phyloP scores from a whole-genome alignment of 208 protist species.

The Leishmania mexicana region DNA sequence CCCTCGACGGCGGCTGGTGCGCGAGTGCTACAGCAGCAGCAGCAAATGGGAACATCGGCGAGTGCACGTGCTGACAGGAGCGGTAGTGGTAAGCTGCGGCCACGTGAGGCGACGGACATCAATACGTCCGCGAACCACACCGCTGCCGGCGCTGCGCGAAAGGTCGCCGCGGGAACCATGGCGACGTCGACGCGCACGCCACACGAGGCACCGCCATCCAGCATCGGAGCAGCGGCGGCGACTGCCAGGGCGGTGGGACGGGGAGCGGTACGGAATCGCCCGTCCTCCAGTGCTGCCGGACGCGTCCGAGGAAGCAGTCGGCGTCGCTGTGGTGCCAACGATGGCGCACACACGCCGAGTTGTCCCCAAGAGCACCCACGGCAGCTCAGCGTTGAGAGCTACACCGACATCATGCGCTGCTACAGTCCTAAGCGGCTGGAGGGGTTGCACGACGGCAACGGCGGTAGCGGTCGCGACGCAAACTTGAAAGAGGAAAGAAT shows the following conservation, averaged over 20 bases:
- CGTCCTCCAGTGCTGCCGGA: not conserved
- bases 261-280: not conserved
- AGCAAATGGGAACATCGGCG: not conserved
- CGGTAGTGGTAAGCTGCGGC: not conserved
- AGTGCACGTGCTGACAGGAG: not conserved
- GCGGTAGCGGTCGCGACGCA: not conserved
- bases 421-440: constrained; percentile 7
- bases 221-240: not conserved
- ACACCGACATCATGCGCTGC: constrained; percentile 21
- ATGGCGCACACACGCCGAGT: not conserved
- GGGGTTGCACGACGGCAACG: not conserved
- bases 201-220: not conserved
- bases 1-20: not conserved
- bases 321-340: not conserved
- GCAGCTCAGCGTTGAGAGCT: constrained; percentile 22
- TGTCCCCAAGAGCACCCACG: not conserved
- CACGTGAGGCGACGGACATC: not conserved
- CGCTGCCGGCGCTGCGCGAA: not conserved
- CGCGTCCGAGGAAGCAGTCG: not conserved
- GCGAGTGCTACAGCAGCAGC: not conserved
- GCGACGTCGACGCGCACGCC: not conserved
- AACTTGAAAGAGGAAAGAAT: not conserved
- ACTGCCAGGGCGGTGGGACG: not conserved
- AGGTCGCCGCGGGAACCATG: not conserved
- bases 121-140: not conserved